A percentile compares a stretch with the other conserved stretches of the same genome.
Conservation (phyloP, 148 eudicot species). For the Chenopodium suecicum region DNA sequence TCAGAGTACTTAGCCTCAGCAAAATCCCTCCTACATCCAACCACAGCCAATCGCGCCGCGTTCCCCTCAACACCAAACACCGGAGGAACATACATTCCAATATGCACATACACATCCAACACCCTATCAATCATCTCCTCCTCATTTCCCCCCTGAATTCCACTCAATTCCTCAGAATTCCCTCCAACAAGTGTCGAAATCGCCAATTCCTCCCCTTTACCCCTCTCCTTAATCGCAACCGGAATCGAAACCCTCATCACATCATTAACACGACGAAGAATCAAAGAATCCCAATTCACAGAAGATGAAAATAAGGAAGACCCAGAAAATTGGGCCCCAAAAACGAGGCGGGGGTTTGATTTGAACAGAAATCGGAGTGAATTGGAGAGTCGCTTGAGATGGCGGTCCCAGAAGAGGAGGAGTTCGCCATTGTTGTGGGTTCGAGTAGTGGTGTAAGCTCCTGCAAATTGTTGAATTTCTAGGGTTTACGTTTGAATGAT, state of each 20-base stretch:
- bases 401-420: slow-evolving; percentile 79
- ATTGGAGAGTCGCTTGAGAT: slow-evolving; percentile 59
- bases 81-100: slow-evolving; percentile 69
- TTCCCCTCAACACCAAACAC: slow-evolving; percentile 49
- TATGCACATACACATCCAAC: slow-evolving; percentile 77
- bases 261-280: slow-evolving; percentile 45
- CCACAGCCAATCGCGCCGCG: slow-evolving; percentile 77
- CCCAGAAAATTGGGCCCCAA: slow-evolving; percentile 32
- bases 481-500: neutral
- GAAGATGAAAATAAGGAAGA: neutral
- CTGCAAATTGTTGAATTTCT: slow-evolving; percentile 35
- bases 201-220: slow-evolving; percentile 58
- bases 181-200: slow-evolving; percentile 69
- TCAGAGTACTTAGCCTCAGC: slow-evolving; percentile 88
- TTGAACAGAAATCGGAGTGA: slow-evolving; percentile 53
- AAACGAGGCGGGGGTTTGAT: slow-evolving; percentile 50
- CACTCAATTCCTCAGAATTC: slow-evolving; percentile 41
- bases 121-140: slow-evolving; percentile 42
- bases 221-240: slow-evolving; percentile 41
- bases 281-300: slow-evolving; percentile 38
- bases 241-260: slow-evolving; percentile 45
- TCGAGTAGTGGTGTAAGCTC: slow-evolving; percentile 95
- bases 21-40: slow-evolving; percentile 63
- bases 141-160: slow-evolving; percentile 27
- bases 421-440: slow-evolving; percentile 57